These are phyloP conservation scores for Pseudoperonospora humuli DNA, from an alignment of 352 stramenopile genomes.

Conservation along the genomic window DNA sequence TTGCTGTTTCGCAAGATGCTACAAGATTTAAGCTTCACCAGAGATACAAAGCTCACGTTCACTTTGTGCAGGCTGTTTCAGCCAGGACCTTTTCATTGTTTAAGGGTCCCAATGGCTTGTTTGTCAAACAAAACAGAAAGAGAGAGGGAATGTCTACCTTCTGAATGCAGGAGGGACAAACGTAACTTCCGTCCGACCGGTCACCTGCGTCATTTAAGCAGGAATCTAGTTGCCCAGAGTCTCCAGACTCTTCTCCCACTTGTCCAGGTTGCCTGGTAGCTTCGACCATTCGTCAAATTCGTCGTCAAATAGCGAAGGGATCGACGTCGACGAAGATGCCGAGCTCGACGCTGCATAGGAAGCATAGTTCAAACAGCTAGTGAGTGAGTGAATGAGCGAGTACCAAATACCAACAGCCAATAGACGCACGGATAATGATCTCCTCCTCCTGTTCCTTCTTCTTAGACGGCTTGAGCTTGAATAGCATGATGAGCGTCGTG, in stretches of 20 bases:
- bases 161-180: constrained; percentile 1
- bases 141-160: neutral
- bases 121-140: neutral
- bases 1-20: no score
- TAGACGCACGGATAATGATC: constrained; percentile 34
- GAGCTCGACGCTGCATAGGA: constrained; percentile 25
- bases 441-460: constrained; percentile 65
- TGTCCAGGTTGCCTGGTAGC: constrained; percentile 73
- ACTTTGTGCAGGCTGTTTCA: constrained; percentile 23
- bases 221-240: constrained; percentile 67
- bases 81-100: constrained; percentile 26
- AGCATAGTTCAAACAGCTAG: neutral
- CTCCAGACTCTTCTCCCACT: constrained; percentile 86
- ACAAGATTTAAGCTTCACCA: neutral
- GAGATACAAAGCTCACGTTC: constrained; percentile 12
- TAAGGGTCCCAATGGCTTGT: constrained; percentile 9
- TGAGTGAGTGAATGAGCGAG: neutral
- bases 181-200: constrained; percentile 8
- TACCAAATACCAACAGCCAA: neutral
- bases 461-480: constrained; percentile 82
- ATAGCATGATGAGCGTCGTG: constrained; percentile 66
- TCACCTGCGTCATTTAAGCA: constrained; percentile 8
- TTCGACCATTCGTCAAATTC: constrained; percentile 85
- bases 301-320: constrained; percentile 79
- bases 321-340: constrained; percentile 39